Evolutionary conservation across 1,139 yeast species (phyloP).

Genomic region (Fermentozyma sake): DNA sequence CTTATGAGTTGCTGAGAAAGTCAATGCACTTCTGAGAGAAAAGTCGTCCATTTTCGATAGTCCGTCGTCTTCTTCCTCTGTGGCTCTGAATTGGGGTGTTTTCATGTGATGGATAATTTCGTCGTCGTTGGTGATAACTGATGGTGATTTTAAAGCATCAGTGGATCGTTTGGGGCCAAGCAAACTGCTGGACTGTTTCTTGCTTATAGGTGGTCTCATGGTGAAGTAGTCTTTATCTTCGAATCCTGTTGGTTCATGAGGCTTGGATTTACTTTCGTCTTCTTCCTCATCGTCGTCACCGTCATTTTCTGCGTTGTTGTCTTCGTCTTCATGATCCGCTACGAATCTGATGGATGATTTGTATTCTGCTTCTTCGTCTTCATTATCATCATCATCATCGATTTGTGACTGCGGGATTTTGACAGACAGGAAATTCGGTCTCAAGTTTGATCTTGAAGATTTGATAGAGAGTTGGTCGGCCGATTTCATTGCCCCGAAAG

Average conservation of each 20-base stretch:
- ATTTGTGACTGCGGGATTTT: conserved; percentile 73
- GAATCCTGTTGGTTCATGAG: neutral
- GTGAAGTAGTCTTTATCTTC: conserved; percentile 2
- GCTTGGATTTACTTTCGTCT: conserved; percentile 7
- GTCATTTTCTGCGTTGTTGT: conserved; percentile 8
- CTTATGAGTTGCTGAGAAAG: conserved; percentile 2
- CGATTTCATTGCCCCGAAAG: conserved; percentile 3
- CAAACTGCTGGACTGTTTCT: no score
- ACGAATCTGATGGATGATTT: conserved; percentile 32
- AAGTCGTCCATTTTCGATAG: conserved; percentile 6
- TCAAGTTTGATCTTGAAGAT: conserved; percentile 34
- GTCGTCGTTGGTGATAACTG: conserved; percentile 36
- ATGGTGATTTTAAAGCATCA: conserved; percentile 19
- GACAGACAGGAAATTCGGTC: conserved; percentile 75
- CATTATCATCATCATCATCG: conserved; percentile 62
- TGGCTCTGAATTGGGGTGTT: conserved; percentile 32
- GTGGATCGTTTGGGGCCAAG: conserved; percentile 1
- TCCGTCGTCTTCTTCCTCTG: conserved; percentile 23
- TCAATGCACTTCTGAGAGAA: conserved; percentile 1
- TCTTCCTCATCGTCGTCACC: conserved; percentile 13
- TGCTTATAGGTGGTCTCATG: neutral
- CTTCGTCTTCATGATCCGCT: conserved; percentile 13
- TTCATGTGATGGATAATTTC: conserved; percentile 34
- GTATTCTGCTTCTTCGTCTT: conserved; percentile 9
- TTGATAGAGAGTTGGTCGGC: conserved; percentile 25